Evolutionary conservation across 1,139 yeast genomes (phyloP).

Genomic region (Sugiyamaella grinbergsii): DNA sequence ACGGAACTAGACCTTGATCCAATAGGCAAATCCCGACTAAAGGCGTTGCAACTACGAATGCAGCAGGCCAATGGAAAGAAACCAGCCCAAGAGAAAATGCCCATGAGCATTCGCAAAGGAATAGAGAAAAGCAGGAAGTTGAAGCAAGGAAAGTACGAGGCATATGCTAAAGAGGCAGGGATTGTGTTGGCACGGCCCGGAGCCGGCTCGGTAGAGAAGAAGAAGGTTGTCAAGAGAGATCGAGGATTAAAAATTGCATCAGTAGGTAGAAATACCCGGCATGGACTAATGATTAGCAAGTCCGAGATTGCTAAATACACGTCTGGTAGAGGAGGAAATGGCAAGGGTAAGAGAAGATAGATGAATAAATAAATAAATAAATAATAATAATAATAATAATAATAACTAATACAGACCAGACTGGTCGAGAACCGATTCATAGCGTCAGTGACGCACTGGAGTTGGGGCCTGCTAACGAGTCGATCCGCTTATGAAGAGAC

Average conservation of each 20-base stretch:
- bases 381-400: background rate
- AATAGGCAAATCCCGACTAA: conserved; percentile 75
- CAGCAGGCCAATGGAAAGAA: conserved; percentile 38
- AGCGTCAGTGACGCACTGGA: no score
- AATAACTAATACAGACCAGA: no score
- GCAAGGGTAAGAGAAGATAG: conserved; percentile 14
- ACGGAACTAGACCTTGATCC: conserved; percentile 71
- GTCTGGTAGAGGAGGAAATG: conserved; percentile 16
- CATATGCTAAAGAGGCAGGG: conserved; percentile 86
- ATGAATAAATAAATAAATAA: background rate
- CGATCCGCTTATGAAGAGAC: conserved; percentile 23
- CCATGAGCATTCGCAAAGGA: conserved; percentile 86
- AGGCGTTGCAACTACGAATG: conserved; percentile 71
- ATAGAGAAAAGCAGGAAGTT: conserved; percentile 62
- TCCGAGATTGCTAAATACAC: conserved; percentile 55
- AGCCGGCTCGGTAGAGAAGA: conserved; percentile 59
- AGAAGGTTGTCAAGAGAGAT: conserved; percentile 51
- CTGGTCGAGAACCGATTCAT: no score
- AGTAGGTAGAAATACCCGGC: conserved; percentile 77
- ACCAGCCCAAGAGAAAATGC: conserved; percentile 67
- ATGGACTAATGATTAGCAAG: conserved; percentile 76
- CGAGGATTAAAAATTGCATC: conserved; percentile 77
- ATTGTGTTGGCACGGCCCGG: conserved; percentile 62
- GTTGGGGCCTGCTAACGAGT: conserved; percentile 13
- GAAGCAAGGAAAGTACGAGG: conserved; percentile 59